Conservation (phyloP, 139 green algal species). For the Axilococcus clingmanii region DNA sequence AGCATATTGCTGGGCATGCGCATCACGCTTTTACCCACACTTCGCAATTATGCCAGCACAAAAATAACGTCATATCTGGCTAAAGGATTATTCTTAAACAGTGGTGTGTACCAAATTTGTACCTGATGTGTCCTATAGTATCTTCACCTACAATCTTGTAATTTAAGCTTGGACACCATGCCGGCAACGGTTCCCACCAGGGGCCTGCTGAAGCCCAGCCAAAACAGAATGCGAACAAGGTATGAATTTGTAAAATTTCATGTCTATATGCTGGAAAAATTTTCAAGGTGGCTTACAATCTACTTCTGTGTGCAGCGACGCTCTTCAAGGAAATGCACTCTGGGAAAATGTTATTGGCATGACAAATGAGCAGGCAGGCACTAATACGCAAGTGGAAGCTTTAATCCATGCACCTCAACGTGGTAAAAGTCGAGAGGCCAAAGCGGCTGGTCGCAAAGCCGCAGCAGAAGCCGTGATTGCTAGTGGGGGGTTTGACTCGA, state of each 20-base stretch:
- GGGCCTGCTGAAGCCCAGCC: conserved; percentile 33
- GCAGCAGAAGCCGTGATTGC: conserved; percentile 53
- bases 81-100: no score
- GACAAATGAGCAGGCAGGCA: conserved; percentile 36
- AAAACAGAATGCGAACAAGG: conserved; percentile 59
- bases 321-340: conserved; percentile 67
- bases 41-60: no score
- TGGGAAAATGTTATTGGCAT: conserved; percentile 74
- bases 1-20: no score
- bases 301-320: conserved; percentile 42
- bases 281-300: not conserved
- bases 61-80: no score
- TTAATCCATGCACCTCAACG: conserved; percentile 52
- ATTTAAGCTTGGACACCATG: conserved; percentile 9
- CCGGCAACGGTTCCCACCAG: conserved; percentile 22
- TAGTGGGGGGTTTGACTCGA: conserved; percentile 55
- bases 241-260: no score
- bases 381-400: conserved; percentile 62
- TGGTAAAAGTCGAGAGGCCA: conserved; percentile 20
- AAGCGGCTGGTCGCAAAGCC: conserved; percentile 35
- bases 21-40: no score
- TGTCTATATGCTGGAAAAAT: not conserved
- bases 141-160: no score
- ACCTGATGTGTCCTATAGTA: no score
- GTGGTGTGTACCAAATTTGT: no score